These are phyloP conservation scores for Dissophora ornata DNA, from an alignment of 192 early-diverging fungal genomes.

Conservation along the genomic window DNA sequence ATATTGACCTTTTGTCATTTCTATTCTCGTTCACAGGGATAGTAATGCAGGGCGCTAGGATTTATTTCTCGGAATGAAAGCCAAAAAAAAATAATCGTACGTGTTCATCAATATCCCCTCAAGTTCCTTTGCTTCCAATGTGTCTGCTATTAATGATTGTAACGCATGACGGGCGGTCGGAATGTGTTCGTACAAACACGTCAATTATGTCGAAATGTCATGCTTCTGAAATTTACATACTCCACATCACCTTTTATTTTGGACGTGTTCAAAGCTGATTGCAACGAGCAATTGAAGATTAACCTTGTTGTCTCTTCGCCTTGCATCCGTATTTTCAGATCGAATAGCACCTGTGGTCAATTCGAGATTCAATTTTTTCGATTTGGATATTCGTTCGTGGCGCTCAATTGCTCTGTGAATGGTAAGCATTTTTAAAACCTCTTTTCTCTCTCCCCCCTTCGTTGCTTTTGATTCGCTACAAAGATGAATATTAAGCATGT, in stretches of 20 bases:
- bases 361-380: no score
- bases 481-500: conserved; percentile 56
- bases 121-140: neutral
- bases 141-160: conserved; percentile 49
- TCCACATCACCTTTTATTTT: neutral
- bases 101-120: no score
- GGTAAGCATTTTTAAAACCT: conserved; percentile 15
- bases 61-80: no score
- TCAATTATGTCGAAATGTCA: conserved; percentile 56
- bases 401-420: conserved; percentile 4
- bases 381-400: no score
- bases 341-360: no score
- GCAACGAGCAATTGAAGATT: neutral
- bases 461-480: neutral
- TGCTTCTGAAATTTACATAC: conserved; percentile 54
- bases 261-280: neutral
- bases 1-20: no score
- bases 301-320: neutral
- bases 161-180: conserved; percentile 59
- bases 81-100: no score
- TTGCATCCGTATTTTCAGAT: no score
- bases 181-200: conserved; percentile 58
- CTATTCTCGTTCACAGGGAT: no score
- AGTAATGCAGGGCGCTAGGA: no score
- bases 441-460: neutral